Conservation (phyloP, 2,329 filamentous ascomycete species). For the Stagonosporopsis cucurbitacearum region DNA sequence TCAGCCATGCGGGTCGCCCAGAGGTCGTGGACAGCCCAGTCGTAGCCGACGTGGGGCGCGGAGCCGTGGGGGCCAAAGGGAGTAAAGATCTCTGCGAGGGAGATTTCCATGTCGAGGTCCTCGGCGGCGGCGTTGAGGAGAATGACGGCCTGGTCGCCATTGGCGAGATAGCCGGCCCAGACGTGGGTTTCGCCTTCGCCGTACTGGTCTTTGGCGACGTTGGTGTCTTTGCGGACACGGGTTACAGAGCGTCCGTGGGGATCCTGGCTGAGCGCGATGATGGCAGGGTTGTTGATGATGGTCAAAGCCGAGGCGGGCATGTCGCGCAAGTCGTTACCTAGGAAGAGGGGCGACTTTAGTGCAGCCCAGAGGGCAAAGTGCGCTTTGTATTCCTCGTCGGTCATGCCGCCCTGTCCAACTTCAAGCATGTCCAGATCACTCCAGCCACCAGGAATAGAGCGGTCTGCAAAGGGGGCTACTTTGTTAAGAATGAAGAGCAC, state of each 20-base stretch:
- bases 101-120: slow-evolving; percentile 29
- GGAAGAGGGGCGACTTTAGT: slow-evolving; percentile 52
- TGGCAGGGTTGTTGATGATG: slow-evolving; percentile 49
- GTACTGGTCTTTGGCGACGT: slow-evolving; percentile 30
- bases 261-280: slow-evolving; percentile 36
- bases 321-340: slow-evolving; percentile 51
- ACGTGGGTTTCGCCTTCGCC: slow-evolving; percentile 36
- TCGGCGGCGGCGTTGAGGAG: slow-evolving; percentile 29
- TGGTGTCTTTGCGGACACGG: slow-evolving; percentile 28
- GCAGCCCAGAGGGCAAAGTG: slow-evolving; percentile 53
- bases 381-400: slow-evolving; percentile 44
- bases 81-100: slow-evolving; percentile 33
- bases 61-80: slow-evolving; percentile 33
- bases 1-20: slow-evolving; percentile 34
- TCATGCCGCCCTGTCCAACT: slow-evolving; percentile 38
- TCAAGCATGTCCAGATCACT: slow-evolving; percentile 44
- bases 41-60: slow-evolving; percentile 30
- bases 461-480: slow-evolving; percentile 34
- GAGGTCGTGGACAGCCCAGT: slow-evolving; percentile 34
- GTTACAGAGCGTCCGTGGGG: slow-evolving; percentile 33
- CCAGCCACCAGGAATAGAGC: slow-evolving; percentile 39
- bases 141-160: slow-evolving; percentile 33
- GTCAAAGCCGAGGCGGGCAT: slow-evolving; percentile 50
- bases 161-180: slow-evolving; percentile 31
- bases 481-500: slow-evolving; percentile 41